These are phyloP conservation scores for Parathielavia appendiculata DNA, from an alignment of 495 filamentous ascomycete genomes.

Conservation along the genomic window DNA sequence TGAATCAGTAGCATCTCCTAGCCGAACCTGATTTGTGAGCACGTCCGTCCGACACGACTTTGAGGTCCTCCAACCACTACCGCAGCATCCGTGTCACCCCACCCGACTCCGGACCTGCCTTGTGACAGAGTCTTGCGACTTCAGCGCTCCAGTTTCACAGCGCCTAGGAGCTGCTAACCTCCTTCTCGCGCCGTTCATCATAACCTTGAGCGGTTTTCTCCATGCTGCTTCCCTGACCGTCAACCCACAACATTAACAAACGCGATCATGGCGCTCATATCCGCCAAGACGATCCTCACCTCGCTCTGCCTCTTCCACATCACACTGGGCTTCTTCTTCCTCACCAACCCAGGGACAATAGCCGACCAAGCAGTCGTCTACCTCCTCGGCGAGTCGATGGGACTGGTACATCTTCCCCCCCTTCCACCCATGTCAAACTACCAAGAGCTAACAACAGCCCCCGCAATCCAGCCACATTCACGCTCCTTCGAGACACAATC, in stretches of 20 bases:
- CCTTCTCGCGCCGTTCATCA: neutral
- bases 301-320: slow-evolving; percentile 75
- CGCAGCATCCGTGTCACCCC: no score
- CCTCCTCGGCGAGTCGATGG: slow-evolving; percentile 76
- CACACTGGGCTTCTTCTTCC: slow-evolving; percentile 75
- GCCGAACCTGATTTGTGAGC: no score
- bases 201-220: neutral
- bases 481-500: slow-evolving; percentile 58
- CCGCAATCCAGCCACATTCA: slow-evolving; percentile 40
- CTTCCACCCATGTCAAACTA: neutral
- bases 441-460: slow-evolving; percentile 1
- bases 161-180: neutral
- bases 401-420: slow-evolving; percentile 51
- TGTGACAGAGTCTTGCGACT: neutral
- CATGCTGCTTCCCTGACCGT: neutral
- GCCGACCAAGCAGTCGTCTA: slow-evolving; percentile 77
- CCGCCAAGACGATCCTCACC: slow-evolving; percentile 69
- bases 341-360: slow-evolving; percentile 61
- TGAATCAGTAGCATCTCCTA: neutral
- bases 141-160: slow-evolving; percentile 1
- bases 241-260: neutral
- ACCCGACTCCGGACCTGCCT: no score
- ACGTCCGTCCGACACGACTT: neutral
- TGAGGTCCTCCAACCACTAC: neutral
- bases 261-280: slow-evolving; percentile 66